Evolutionary conservation across 2,329 filamentous ascomycete genomes (phyloP), one percentile per base, ranked within the genome.

Genomic region (Colletotrichum neosansevieriae): DNA sequence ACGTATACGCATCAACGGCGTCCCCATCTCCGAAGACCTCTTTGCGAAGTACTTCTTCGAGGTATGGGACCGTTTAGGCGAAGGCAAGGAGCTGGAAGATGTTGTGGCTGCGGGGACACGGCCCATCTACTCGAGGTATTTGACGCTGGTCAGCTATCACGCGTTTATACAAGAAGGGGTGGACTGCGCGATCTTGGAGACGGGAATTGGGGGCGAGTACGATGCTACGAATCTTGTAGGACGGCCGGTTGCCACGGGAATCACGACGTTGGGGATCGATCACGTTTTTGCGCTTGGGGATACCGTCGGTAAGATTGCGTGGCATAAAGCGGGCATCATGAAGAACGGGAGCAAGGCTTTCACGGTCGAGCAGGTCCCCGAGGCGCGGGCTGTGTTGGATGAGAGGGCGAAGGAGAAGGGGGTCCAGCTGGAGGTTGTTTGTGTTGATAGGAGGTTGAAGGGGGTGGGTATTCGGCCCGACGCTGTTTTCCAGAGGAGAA

Each of bases 171-270:
- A 85, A 54, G 91, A 96, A 76, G 90, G 91, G 1, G 90, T 98
- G 0, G 85, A 90, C 71, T 89, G 89, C 17, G 94, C 94, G 0
- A 89, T 98, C 10, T 86, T 98, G 38, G 96, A 99, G 80, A 97
- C 94, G 74, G 96, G 96, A 0, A 97, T 98, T 71, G 96, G 96
- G 15, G 96, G 94, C 56, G 93, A 97, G 80, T 94, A 94, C 75
- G 95, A 98, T 76, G 92, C 92, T 32, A 99, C 96, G 10, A 98
- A 98, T 75, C 87, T 98, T 21, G 79, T 99, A 6, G 61, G 24
- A 2, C 4, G 54, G 21, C 84, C 84, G 0, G 63, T 80, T 0
- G 91, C 90, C 1, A 87, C 89, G 1, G 92, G 91, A 0, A 89
- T 98, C 42, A 91, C 94, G 19, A 94, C 91, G 74, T 79, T 98